phyloP scores from a whole-genome alignment of 768 basidiomycete genomes.

The Mycena crocata region DNA sequence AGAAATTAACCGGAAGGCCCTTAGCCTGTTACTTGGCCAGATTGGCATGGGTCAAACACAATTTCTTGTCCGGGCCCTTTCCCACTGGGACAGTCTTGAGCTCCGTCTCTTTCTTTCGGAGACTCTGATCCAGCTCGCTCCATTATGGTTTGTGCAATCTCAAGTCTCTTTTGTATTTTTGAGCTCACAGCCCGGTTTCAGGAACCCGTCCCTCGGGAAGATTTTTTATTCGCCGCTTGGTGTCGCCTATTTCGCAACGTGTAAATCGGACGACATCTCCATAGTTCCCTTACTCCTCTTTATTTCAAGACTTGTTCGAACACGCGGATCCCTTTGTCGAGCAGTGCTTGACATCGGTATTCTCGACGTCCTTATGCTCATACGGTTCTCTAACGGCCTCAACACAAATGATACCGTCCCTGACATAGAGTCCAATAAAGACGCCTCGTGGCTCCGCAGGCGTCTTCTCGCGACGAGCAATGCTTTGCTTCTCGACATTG shows the following conservation, averaged over 20 bases:
- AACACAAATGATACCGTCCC: slow-evolving; percentile 4
- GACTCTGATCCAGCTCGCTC: slow-evolving; percentile 24
- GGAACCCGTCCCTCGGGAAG: slow-evolving; percentile 19
- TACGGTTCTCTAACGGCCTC: slow-evolving; percentile 14
- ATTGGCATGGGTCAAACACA: slow-evolving; percentile 31
- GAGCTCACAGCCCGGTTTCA: not conserved
- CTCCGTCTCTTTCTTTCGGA: slow-evolving; percentile 29
- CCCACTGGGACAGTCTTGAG: slow-evolving; percentile 29
- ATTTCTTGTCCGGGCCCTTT: slow-evolving; percentile 26
- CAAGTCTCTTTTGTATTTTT: not conserved
- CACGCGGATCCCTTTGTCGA: slow-evolving; percentile 18
- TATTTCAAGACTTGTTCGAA: slow-evolving; percentile 23
- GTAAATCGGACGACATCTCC: not conserved
- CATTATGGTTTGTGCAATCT: slow-evolving; percentile 20
- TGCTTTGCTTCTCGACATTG: slow-evolving; percentile 24
- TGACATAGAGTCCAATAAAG: not conserved
- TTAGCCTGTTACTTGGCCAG: slow-evolving; percentile 24
- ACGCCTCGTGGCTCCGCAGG: not conserved
- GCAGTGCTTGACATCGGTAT: slow-evolving; percentile 28
- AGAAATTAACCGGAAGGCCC: slow-evolving; percentile 19
- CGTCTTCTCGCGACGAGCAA: slow-evolving; percentile 22
- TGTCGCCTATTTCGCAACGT: slow-evolving; percentile 5
- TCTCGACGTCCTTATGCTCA: slow-evolving; percentile 25
- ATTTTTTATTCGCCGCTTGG: slow-evolving; percentile 19
- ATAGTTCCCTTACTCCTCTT: slow-evolving; percentile 27